Evolutionary conservation across 345 rosid genomes (phyloP).

Genomic region (Mercurialis annua): DNA sequence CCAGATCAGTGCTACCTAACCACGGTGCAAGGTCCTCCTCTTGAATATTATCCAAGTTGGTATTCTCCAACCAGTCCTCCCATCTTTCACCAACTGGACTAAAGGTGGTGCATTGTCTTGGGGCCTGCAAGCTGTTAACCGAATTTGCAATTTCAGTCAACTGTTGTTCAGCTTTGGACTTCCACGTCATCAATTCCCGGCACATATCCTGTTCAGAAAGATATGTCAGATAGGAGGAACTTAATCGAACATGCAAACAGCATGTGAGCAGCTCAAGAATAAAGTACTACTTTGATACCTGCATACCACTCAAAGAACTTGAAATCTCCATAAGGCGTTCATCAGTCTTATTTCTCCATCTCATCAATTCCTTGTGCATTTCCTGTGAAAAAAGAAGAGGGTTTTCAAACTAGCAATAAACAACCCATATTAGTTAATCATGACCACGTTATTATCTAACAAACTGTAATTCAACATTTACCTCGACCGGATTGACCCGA

Average conservation of each 20-base stretch:
- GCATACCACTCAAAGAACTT: slow-evolving; percentile 59
- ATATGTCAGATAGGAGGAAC: background rate
- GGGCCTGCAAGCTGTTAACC: slow-evolving; percentile 46
- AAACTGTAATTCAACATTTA: slow-evolving; percentile 26
- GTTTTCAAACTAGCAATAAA: background rate
- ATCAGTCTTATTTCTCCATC: slow-evolving; percentile 63
- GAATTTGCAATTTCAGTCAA: slow-evolving; percentile 56
- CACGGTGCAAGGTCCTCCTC: slow-evolving; percentile 58
- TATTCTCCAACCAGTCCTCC: slow-evolving; percentile 74
- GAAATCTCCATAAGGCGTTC: slow-evolving; percentile 56
- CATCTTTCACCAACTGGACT: slow-evolving; percentile 63
- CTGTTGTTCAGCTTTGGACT: slow-evolving; percentile 63
- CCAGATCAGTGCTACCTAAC: slow-evolving; percentile 45
- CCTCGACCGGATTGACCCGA: slow-evolving; percentile 52
- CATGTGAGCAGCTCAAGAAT: background rate
- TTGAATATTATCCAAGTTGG: slow-evolving; percentile 56
- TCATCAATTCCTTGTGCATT: slow-evolving; percentile 47
- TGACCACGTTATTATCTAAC: slow-evolving; percentile 2
- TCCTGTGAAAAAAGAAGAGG: slow-evolving; percentile 36
- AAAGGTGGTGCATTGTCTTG: slow-evolving; percentile 46
- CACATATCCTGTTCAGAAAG: slow-evolving; percentile 45
- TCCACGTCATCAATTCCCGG: slow-evolving; percentile 59
- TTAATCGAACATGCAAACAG: slow-evolving; percentile 1
- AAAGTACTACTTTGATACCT: slow-evolving; percentile 42
- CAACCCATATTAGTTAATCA: background rate